A percentile compares a stretch with the other conserved stretches of the same genome.
Evolutionary conservation across 2,329 filamentous ascomycete species (phyloP).

Genomic region (Apiospora phragmitis): DNA sequence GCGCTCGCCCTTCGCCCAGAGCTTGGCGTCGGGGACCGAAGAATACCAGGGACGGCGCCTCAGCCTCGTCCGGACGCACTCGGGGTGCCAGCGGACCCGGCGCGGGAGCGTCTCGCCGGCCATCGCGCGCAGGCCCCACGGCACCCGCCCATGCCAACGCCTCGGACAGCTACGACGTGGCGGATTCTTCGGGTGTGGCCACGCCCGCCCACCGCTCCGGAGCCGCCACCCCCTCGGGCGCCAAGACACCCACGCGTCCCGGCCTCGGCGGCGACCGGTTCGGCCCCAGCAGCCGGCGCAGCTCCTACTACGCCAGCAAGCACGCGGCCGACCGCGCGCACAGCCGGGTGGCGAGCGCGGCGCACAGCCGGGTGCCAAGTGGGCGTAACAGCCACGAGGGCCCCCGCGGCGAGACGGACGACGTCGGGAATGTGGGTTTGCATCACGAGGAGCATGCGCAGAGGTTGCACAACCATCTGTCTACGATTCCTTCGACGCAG

Average conservation of each 20-base stretch:
- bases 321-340: conserved; percentile 9
- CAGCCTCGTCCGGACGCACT: not conserved
- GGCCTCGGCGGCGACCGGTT: conserved; percentile 12
- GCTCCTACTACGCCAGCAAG: conserved; percentile 15
- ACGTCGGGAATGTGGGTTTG: not conserved
- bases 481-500: conserved; percentile 14
- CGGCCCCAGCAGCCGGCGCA: conserved; percentile 14
- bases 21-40: conserved; percentile 46
- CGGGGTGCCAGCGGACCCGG: not conserved
- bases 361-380: not conserved
- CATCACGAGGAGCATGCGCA: conserved; percentile 7
- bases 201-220: not conserved
- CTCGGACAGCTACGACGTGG: not conserved
- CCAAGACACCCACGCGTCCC: not conserved
- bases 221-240: not conserved
- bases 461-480: conserved; percentile 7
- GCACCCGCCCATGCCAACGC: not conserved
- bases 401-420: not conserved
- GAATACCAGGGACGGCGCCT: conserved; percentile 18
- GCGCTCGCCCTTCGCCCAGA: conserved; percentile 58
- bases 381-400: conserved; percentile 13
- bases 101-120: not conserved
- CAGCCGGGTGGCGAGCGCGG: conserved; percentile 14
- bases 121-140: not conserved
- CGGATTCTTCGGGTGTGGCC: not conserved